Percentiles rank a stretch among this genome's conserved stretches.
Conservation (phyloP, 2,329 filamentous ascomycete genomes). For the Paecilomyces variotii region DNA sequence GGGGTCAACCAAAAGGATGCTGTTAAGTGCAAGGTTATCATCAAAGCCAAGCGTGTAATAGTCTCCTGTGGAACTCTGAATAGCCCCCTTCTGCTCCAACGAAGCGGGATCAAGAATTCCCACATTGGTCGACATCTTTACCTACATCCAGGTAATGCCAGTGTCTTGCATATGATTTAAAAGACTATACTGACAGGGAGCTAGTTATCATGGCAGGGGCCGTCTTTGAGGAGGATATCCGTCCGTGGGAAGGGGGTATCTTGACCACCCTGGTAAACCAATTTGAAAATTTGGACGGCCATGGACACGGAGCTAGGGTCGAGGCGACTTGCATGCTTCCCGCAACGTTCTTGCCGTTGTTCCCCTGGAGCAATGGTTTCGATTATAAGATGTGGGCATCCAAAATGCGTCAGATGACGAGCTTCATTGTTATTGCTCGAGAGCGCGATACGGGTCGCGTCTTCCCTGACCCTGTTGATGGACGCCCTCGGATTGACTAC, state of each 20-base stretch:
- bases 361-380: conserved; percentile 61
- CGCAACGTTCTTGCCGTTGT: conserved; percentile 51
- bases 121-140: conserved; percentile 78
- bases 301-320: conserved; percentile 75
- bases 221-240: conserved; percentile 61
- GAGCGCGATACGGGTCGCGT: conserved; percentile 71
- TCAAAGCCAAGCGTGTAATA: conserved; percentile 74
- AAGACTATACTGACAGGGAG: conserved; percentile 6
- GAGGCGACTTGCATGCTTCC: conserved; percentile 72
- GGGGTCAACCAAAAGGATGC: conserved; percentile 45
- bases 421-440: conserved; percentile 65
- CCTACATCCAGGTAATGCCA: conserved; percentile 63
- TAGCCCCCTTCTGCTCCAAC: conserved; percentile 66
- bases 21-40: conserved; percentile 54
- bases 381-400: conserved; percentile 65
- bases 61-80: conserved; percentile 69
- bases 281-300: conserved; percentile 71
- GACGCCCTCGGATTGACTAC: conserved; percentile 61
- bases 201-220: conserved; percentile 40
- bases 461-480: conserved; percentile 61
- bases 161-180: neutral
- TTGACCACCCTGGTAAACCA: conserved; percentile 70
- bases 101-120: conserved; percentile 71
- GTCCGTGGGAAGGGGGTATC: conserved; percentile 69
- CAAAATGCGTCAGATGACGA: conserved; percentile 60